phyloP scores from a whole-genome alignment of 148 eudicot genomes.

The Limonium bicolor region DNA sequence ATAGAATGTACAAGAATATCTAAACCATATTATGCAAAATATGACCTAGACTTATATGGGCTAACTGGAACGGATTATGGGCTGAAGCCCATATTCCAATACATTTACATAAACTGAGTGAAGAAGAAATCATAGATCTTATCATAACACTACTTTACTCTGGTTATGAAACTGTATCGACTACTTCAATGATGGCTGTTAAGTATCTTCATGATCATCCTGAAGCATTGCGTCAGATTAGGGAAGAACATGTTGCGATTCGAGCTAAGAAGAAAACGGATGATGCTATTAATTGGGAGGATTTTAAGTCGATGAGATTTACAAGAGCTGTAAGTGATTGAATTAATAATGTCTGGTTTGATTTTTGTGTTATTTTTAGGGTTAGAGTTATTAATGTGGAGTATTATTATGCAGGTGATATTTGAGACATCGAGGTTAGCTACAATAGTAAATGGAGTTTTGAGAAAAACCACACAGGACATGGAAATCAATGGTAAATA shows the following conservation, averaged over 20 bases:
- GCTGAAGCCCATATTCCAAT: too few species aligned
- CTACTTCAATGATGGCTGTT: constrained; percentile 3
- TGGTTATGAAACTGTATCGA: constrained; percentile 2
- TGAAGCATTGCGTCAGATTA: not conserved
- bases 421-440: constrained; percentile 89
- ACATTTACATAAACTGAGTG: constrained; percentile 23
- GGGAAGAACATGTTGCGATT: constrained; percentile 76
- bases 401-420: constrained; percentile 45
- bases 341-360: not conserved
- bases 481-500: constrained; percentile 93
- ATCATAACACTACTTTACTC: constrained; percentile 1
- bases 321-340: constrained; percentile 68
- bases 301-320: constrained; percentile 77
- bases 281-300: constrained; percentile 60
- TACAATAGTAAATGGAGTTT: constrained; percentile 85
- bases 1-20: too few species aligned
- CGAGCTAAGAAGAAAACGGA: constrained; percentile 58
- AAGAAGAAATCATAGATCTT: constrained; percentile 3
- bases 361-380: not conserved
- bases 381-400: not conserved
- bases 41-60: too few species aligned
- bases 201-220: constrained; percentile 5
- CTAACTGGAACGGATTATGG: too few species aligned
- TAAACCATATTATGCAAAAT: too few species aligned
- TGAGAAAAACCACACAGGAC: constrained; percentile 85